Percentiles rank a stretch among this genome's conserved stretches.
phyloP scores from a whole-genome alignment of 441 rosid genomes.

The Populus hybrid region DNA sequence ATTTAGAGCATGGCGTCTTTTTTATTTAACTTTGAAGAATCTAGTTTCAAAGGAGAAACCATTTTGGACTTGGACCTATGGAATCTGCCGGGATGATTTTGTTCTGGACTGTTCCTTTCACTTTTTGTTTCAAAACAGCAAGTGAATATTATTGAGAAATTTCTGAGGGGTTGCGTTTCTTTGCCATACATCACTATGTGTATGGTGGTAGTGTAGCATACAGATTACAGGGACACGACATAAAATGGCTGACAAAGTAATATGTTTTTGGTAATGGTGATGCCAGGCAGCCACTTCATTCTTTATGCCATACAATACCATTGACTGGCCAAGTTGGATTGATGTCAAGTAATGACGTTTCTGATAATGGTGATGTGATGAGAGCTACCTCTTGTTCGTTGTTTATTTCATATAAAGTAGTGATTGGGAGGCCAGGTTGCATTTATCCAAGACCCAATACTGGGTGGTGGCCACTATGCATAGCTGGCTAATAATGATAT shows the following conservation, averaged over 20 bases:
- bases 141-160: background rate
- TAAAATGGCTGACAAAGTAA: background rate
- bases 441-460: background rate
- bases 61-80: background rate
- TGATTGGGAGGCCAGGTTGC: too few relatives aligned
- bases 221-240: background rate
- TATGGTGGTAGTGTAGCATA: background rate
- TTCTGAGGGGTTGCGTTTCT: background rate
- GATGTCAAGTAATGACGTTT: too few relatives aligned
- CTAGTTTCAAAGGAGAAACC: background rate
- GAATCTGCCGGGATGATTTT: background rate
- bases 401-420: too few relatives aligned
- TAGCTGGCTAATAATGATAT: slow-evolving; percentile 10
- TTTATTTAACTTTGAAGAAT: background rate
- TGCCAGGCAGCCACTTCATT: background rate
- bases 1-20: background rate
- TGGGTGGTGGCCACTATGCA: background rate
- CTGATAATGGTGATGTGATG: background rate
- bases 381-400: background rate
- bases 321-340: slow-evolving; percentile 14
- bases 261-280: background rate
- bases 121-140: background rate
- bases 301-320: background rate
- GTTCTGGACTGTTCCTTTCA: background rate
- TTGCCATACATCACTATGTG: background rate